Conservation (phyloP, 2,329 filamentous ascomycete genomes). For the Neoarthrinium moseri region DNA sequence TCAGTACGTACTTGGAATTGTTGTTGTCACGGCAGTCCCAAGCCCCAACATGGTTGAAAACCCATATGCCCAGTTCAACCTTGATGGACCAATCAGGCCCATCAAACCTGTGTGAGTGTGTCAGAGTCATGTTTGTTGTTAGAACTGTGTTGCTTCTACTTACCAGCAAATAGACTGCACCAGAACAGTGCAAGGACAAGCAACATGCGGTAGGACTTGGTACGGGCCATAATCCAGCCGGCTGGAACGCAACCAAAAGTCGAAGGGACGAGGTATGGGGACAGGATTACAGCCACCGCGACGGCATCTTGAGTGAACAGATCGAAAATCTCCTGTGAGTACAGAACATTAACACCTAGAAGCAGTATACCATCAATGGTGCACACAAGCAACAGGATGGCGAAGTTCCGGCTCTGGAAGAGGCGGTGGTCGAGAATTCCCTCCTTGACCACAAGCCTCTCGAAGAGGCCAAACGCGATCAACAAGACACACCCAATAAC, state of each 20-base stretch:
- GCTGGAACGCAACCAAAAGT: conserved; percentile 4
- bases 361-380: conserved; percentile 6
- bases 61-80: conserved; percentile 4
- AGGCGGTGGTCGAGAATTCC: conserved; percentile 5
- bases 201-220: conserved; percentile 2
- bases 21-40: conserved; percentile 5
- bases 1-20: neutral
- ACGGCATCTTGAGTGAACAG: conserved; percentile 4
- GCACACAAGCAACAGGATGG: conserved; percentile 1
- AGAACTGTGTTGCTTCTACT: neutral
- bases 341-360: conserved; percentile 4
- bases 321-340: conserved; percentile 2
- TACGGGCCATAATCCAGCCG: conserved; percentile 1
- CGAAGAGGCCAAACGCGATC: neutral
- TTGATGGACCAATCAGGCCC: neutral
- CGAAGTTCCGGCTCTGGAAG: conserved; percentile 1
- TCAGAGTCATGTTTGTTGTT: neutral
- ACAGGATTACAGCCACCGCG: neutral
- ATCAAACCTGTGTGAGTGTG: neutral
- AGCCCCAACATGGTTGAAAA: conserved; percentile 1
- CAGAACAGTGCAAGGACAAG: conserved; percentile 1
- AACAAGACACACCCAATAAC: conserved; percentile 40
- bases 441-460: conserved; percentile 5
- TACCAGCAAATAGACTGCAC: conserved; percentile 8
- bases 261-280: neutral